Evolutionary conservation across 176 grass and related monocot genomes (phyloP).

Genomic region (Sorghum bicolor): Sorghum_bicolor_NCBIv3 NC_012871.2:4111001-4111500

Average conservation of each 20-base stretch:
- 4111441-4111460: constrained; percentile 21
- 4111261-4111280: neutral
- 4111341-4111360: constrained; percentile 98
- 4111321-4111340: constrained; percentile 89
- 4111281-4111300: constrained; percentile 13
- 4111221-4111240: neutral
- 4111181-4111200: neutral
- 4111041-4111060: neutral
- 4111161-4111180: neutral
- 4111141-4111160: neutral
- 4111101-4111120: neutral
- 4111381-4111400: constrained; percentile 12
- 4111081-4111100: neutral
- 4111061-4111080: neutral
- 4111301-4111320: constrained; percentile 68
- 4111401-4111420: neutral
- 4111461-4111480: constrained; percentile 99
- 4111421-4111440: constrained; percentile 4
- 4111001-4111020: neutral
- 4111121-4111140: neutral
- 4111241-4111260: neutral
- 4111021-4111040: neutral
- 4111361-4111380: constrained; percentile 67
- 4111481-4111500: constrained; percentile 91
- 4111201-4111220: neutral